A percentile compares a stretch with the other conserved stretches of the same genome.
These are phyloP conservation scores for Chlorella sp. DNA, from an alignment of 139 green algal species.

Conservation along the genomic window DNA sequence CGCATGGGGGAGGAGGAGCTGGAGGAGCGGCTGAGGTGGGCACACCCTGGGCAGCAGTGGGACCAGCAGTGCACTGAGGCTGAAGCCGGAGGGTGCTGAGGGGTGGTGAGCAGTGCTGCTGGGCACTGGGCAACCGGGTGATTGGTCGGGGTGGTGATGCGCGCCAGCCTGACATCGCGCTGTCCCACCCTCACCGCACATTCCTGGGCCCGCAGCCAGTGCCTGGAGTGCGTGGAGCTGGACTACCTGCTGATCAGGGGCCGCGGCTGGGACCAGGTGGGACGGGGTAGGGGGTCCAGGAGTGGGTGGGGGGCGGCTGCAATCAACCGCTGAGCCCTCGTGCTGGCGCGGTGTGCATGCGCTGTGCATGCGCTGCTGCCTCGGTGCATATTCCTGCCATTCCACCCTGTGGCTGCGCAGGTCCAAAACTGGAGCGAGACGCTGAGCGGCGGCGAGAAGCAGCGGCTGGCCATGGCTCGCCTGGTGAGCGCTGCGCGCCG, in stretches of 20 bases:
- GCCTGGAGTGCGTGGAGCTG: conserved; percentile 86
- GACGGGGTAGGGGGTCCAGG: conserved; percentile 5
- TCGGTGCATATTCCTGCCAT: background rate
- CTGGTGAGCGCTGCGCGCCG: background rate
- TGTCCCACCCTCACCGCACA: background rate
- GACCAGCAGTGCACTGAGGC: too few species aligned
- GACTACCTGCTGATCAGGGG: conserved; percentile 83
- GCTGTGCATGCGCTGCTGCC: background rate
- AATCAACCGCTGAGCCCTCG: too few species aligned
- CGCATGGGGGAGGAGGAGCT: conserved; percentile 43
- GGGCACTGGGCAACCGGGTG: too few species aligned
- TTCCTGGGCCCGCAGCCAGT: conserved; percentile 49
- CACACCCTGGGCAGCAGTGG: too few species aligned
- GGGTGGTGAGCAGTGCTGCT: too few species aligned
- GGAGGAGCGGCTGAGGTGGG: conserved; percentile 61
- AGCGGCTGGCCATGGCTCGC: conserved; percentile 91
- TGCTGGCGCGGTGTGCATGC: too few species aligned
- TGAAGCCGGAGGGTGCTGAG: too few species aligned
- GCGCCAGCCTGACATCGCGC: background rate
- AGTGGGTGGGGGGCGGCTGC: background rate
- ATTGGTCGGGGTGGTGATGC: too few species aligned
- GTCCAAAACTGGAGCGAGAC: conserved; percentile 86
- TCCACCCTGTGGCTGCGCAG: conserved; percentile 31
- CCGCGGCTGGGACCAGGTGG: conserved; percentile 50
- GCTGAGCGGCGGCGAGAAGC: conserved; percentile 91